Evolutionary conservation across 768 basidiomycete genomes (phyloP).

Genomic region (Boletus sp.): DNA sequence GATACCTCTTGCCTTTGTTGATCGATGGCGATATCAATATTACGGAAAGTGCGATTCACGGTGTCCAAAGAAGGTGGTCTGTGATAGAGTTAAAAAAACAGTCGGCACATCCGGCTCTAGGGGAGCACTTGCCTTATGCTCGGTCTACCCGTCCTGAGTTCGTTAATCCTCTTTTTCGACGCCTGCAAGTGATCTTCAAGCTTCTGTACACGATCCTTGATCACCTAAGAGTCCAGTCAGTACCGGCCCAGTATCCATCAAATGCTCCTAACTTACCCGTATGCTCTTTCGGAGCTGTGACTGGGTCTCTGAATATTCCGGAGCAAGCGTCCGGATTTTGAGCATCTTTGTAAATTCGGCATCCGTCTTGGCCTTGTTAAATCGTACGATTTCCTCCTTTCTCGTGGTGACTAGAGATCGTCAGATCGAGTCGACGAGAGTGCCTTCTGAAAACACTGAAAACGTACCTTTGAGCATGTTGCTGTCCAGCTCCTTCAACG

Average conservation of each 20-base stretch:
- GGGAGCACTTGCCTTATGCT: constrained; percentile 53
- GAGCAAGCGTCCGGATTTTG: constrained; percentile 74
- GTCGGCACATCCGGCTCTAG: neutral
- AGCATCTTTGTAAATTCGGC: constrained; percentile 76
- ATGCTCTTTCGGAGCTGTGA: constrained; percentile 69
- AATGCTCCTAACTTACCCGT: constrained; percentile 46
- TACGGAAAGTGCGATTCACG: constrained; percentile 77
- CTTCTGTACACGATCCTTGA: constrained; percentile 72
- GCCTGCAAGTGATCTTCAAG: constrained; percentile 71
- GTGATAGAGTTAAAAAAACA: constrained; percentile 2
- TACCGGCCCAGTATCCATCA: neutral
- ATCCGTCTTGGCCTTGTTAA: constrained; percentile 75
- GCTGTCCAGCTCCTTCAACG: constrained; percentile 58
- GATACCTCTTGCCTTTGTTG: constrained; percentile 61
- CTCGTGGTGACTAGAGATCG: constrained; percentile 64
- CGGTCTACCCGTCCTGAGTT: constrained; percentile 60
- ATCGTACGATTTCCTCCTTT: constrained; percentile 79
- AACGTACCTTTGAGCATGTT: constrained; percentile 64
- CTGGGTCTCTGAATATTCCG: constrained; percentile 86
- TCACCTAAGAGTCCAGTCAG: constrained; percentile 42
- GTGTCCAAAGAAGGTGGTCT: constrained; percentile 86
- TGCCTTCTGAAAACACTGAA: constrained; percentile 6
- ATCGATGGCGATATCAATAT: constrained; percentile 72
- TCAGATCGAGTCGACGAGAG: neutral
- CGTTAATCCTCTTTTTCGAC: constrained; percentile 66